Percentiles rank a stretch among this genome's conserved stretches.
These are phyloP conservation scores for Coemansia sp. DNA, from an alignment of 192 early-diverging fungal genomes.

Conservation along the genomic window DNA sequence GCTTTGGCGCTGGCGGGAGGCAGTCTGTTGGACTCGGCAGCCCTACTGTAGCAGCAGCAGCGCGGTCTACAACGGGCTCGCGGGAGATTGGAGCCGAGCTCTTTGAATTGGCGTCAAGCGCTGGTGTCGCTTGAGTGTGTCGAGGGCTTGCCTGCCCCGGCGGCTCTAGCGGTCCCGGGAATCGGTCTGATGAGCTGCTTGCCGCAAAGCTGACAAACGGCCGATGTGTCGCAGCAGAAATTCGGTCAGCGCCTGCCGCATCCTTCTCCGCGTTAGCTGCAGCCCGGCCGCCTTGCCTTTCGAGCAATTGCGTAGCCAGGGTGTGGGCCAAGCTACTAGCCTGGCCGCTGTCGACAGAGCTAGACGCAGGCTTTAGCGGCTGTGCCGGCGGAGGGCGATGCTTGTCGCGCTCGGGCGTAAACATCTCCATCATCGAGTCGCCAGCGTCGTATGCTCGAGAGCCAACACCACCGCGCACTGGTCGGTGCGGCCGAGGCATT, in stretches of 20 bases:
- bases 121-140: not conserved
- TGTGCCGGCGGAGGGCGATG: not conserved
- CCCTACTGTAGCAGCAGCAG: not conserved
- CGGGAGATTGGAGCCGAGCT: not conserved
- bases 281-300: not conserved
- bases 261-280: not conserved
- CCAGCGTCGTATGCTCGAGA: constrained; percentile 25
- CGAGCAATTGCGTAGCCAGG: constrained; percentile 13
- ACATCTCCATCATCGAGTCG: constrained; percentile 57
- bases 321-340: constrained; percentile 10
- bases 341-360: not conserved
- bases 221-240: not conserved
- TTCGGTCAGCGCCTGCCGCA: not conserved
- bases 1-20: constrained; percentile 6
- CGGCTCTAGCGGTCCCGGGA: not conserved
- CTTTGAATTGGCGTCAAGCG: no score
- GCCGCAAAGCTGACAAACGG: not conserved
- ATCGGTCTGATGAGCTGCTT: not conserved
- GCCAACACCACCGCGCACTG: not conserved
- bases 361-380: not conserved
- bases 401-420: constrained; percentile 48
- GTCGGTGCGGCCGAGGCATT: constrained; percentile 1
- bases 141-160: not conserved
- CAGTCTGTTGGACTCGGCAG: not conserved
- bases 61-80: not conserved